phyloP scores from a whole-genome alignment of 2,329 filamentous ascomycete species.

The Aphanocladium album region DNA sequence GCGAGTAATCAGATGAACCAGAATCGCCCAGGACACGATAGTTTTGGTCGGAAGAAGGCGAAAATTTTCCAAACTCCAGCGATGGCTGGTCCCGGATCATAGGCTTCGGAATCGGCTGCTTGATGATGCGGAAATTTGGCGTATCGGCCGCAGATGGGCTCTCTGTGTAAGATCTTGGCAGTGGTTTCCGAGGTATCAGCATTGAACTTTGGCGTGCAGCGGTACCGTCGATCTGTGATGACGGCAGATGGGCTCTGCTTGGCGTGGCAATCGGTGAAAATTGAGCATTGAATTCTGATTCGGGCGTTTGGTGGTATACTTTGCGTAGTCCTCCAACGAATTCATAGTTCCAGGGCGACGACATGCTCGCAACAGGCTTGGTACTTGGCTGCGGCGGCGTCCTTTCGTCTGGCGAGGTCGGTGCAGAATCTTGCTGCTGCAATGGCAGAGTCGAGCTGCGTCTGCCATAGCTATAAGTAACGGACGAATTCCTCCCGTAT shows the following conservation, averaged over 20 bases:
- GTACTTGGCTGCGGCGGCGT: background rate
- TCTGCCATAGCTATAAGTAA: slow-evolving; percentile 43
- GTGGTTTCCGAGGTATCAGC: slow-evolving; percentile 6
- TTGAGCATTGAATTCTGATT: slow-evolving; percentile 5
- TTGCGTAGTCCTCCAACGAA: slow-evolving; percentile 52
- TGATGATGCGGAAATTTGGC: background rate
- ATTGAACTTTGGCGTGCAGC: background rate
- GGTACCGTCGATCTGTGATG: background rate
- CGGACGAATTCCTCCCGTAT: slow-evolving; percentile 41
- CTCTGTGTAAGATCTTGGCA: background rate
- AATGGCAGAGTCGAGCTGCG: slow-evolving; percentile 46
- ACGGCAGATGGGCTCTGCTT: slow-evolving; percentile 12
- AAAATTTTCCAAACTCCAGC: slow-evolving; percentile 12
- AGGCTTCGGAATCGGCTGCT: background rate
- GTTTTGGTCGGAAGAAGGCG: slow-evolving; percentile 44
- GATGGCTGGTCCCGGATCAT: background rate
- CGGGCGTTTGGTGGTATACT: slow-evolving; percentile 36
- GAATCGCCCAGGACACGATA: slow-evolving; percentile 48
- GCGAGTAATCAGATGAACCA: slow-evolving; percentile 40
- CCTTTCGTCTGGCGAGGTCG: slow-evolving; percentile 17
- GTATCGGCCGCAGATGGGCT: background rate
- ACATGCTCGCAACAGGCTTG: slow-evolving; percentile 8
- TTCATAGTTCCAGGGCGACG: slow-evolving; percentile 48
- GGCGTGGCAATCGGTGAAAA: slow-evolving; percentile 16
- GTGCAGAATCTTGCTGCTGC: slow-evolving; percentile 33